These are phyloP conservation scores for Ehretia macrophylla DNA, from an alignment of 257 asterid species.

Conservation along the genomic window DNA sequence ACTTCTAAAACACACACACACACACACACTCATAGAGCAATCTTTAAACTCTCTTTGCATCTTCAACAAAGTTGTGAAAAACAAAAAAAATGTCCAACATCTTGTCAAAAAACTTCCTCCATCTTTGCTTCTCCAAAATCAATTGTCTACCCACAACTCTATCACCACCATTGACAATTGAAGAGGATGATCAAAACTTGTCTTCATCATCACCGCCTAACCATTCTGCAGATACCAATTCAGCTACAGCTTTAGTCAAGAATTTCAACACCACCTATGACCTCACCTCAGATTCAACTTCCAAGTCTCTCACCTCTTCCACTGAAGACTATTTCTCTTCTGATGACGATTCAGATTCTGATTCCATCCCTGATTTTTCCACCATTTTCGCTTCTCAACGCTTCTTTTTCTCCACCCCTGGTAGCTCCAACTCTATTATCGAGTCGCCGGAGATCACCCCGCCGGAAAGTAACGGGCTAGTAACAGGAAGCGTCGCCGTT, in stretches of 20 bases:
- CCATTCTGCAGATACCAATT: background rate
- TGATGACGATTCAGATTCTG: slow-evolving; percentile 30
- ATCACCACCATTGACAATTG: slow-evolving; percentile 24
- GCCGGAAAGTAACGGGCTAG: slow-evolving; percentile 6
- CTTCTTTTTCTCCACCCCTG: slow-evolving; percentile 81
- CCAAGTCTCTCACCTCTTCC: slow-evolving; percentile 42
- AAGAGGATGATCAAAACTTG: slow-evolving; percentile 15
- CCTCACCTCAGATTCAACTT: slow-evolving; percentile 33
- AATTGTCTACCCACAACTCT: slow-evolving; percentile 55
- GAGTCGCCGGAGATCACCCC: slow-evolving; percentile 21
- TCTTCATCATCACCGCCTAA: background rate
- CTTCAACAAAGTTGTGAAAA: background rate
- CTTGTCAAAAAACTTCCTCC: slow-evolving; percentile 42
- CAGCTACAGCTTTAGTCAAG: slow-evolving; percentile 18
- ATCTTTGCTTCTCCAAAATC: slow-evolving; percentile 62
- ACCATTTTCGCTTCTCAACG: slow-evolving; percentile 69
- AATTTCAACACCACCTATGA: slow-evolving; percentile 56
- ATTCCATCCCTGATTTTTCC: slow-evolving; percentile 49
- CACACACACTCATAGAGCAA: background rate
- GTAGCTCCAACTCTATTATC: slow-evolving; percentile 65
- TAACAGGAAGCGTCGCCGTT: slow-evolving; percentile 57
- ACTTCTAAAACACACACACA: background rate
- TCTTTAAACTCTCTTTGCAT: slow-evolving; percentile 1
- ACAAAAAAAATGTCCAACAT: slow-evolving; percentile 47
- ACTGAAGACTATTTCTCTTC: slow-evolving; percentile 24